A percentile compares a stretch with the other conserved stretches of the same genome.
These are phyloP conservation scores for Zizania palustris DNA, from an alignment of 202 grass and related monocot genomes.

Conservation along the genomic window DNA sequence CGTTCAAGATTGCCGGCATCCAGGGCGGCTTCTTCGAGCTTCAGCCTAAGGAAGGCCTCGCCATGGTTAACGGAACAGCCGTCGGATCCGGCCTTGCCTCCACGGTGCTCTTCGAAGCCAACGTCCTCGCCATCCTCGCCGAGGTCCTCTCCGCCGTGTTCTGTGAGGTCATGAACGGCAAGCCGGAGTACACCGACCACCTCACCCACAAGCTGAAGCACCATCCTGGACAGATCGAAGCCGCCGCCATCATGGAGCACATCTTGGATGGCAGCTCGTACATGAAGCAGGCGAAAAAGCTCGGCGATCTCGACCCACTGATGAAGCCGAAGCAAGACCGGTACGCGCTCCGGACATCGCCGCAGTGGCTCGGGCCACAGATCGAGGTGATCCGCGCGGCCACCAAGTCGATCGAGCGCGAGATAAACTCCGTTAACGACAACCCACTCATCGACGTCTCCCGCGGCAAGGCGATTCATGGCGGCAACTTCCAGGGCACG, in stretches of 20 bases:
- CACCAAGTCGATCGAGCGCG: conserved; percentile 55
- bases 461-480: conserved; percentile 44
- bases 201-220: conserved; percentile 88
- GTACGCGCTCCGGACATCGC: conserved; percentile 26
- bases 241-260: conserved; percentile 85
- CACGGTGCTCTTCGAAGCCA: no score
- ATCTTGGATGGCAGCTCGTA: conserved; percentile 36
- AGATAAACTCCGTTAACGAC: conserved; percentile 61
- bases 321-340: no score
- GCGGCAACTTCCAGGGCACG: conserved; percentile 55
- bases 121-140: no score
- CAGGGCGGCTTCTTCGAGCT: no score
- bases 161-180: no score
- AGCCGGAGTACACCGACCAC: conserved; percentile 63
- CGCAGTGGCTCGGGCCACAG: conserved; percentile 68
- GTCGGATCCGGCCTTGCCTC: no score
- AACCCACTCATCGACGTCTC: conserved; percentile 62
- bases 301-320: no score
- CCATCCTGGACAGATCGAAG: conserved; percentile 81
- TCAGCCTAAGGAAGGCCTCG: no score
- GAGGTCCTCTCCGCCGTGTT: no score
- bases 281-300: no score
- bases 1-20: no score
- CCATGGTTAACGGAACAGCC: no score
- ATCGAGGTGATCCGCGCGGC: conserved; percentile 52